A percentile compares a stretch with the other conserved stretches of the same genome.
phyloP scores from a whole-genome alignment of 305 asterid species.

The Rubia peregrina region DNA sequence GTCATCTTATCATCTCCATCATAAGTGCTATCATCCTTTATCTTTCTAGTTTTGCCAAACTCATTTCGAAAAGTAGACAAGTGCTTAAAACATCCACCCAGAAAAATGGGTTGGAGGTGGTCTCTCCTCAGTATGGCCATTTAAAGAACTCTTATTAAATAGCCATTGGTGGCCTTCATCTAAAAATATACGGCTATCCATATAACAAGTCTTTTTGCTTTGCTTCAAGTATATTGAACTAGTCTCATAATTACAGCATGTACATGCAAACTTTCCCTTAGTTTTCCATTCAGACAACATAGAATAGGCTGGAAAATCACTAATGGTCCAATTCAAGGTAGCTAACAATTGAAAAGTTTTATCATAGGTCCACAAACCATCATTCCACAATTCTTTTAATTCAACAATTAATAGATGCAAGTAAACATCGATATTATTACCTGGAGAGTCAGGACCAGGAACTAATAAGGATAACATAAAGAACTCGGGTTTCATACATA shows the following conservation, averaged over 20 bases:
- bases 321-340: background rate
- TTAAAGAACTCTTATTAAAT: no score
- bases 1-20: no score
- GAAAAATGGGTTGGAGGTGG: no score
- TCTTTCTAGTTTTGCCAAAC: no score
- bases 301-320: background rate
- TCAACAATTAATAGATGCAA: background rate
- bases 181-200: no score
- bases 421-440: background rate
- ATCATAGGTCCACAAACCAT: background rate
- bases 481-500: no score
- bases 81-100: no score
- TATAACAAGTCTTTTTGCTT: background rate
- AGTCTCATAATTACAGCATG: background rate
- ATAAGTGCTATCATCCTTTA: background rate
- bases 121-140: no score
- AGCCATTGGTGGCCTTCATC: no score
- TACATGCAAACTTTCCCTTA: background rate
- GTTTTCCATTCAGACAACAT: background rate
- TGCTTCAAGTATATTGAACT: background rate
- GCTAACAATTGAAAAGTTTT: background rate
- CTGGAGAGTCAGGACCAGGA: background rate
- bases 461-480: background rate
- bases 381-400: background rate
- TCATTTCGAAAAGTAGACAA: no score